Base-by-base conservation (phyloP, 192 early-diverging fungal species). In the Umbelopsis sp. region DNA sequence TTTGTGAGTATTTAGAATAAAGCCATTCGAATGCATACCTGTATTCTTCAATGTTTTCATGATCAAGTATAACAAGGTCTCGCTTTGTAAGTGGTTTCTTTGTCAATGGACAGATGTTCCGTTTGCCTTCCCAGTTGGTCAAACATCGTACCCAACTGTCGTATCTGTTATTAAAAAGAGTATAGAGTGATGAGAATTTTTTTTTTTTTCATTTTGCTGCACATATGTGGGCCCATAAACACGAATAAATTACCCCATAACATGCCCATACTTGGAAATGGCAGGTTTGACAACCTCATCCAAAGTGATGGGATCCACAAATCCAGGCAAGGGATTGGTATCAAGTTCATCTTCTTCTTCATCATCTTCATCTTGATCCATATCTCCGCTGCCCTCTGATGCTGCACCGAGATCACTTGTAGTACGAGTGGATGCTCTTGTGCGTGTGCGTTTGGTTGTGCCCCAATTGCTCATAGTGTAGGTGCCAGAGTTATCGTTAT, bases 231-330 rank as follows among this genome's bases (percentile, higher is more conserved):
- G 6, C 21, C 5, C 8, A 20, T n/a, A n/a, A 68, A 41, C 0
- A 71, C 6, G 0, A 20, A 8, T 23, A 65, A 30, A 15, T 65
- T 91, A 93, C 61, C 91, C 89, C 92, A 94, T 93, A 45, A 93
- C 92, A 77, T 93, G 92, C 18, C 96, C 96, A 70, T 93, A 97
- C 51, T 93, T 95, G 46, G 94, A 96, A 49, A 98, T 97, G 3
- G 96, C 96, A 16, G 96, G 96, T 67, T 93, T 94, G 10, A 88
- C 82, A 18, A 98, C 92, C 23, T 88, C 87, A 70, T 98, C 95
- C 47, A 98, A 75, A 16, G 94, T 97, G 71, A 98, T 97, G 10
- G 96, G 96, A 76, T 98, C 96, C 46, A 93, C 90, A 74, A 98
- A 91, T 12, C 92, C 95, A 11, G 94, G 91, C 27, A 98, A 82